Evolutionary conservation across 192 early-diverging fungal species (phyloP), one percentile per base, ranked within the genome.

Genomic region (Backusella australiensis): DNA sequence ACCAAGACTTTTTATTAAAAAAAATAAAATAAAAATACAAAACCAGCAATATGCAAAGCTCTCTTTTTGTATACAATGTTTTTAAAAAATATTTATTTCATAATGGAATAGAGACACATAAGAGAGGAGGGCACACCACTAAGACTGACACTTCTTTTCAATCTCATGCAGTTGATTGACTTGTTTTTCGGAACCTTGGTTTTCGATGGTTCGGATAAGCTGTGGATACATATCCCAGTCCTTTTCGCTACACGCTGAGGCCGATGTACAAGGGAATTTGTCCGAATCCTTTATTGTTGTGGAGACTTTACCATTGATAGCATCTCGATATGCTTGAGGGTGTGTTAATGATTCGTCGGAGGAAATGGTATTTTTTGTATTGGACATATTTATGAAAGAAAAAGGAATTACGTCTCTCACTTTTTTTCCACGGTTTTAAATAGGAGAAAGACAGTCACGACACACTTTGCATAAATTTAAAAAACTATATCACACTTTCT

Each of bases 91-190:
- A 49, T 49, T 49, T 49, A 49, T 49, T 49, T 49, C 19, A 49
- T n/a, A 49, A 49, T 49, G 15, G 19, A n/a, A 49, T 49, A 49
- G 19, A n/a, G 15, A 49, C 1, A 59, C 8, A 59, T 9, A 26
- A 59, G 9, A 26, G 23, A 26, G 9, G 8, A 11, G 11, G 0
- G 23, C 0, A 3, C 15, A 44, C 4, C 9, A 29, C 26, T 63
- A 63, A 63, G 56, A 29, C 26, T 63, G 56, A 12, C 56, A 63
- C 11, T 63, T 63, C 56, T 63, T 63, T 63, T 63, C 56, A 63
- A 63, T 63, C 12, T 63, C 56, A 63, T 63, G 56, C 26, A 63
- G 29, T 63, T 63, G 56, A 29, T 63, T 29, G 12, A 63, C 56
- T 4, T 63, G 23, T 29, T 63, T 23, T 14, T 63, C 12, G 0